These are phyloP conservation scores for Epichloe festucae DNA, from an alignment of 2,329 filamentous ascomycete species.

Conservation along the genomic window DNA sequence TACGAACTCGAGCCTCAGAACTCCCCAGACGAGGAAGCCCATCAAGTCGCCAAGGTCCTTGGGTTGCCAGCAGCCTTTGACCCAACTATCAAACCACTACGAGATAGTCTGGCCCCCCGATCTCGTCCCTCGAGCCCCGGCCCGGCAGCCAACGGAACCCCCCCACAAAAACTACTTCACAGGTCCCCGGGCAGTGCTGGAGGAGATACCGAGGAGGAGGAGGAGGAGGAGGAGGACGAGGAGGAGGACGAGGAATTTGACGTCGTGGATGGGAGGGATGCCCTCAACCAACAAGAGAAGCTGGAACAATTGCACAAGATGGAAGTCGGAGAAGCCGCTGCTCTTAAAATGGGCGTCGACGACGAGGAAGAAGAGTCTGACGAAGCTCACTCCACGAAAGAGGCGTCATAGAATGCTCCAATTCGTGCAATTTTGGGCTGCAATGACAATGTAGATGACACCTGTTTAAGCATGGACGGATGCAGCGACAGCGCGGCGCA, in stretches of 20 bases:
- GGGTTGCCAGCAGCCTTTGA: slow-evolving; percentile 51
- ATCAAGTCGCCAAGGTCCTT: slow-evolving; percentile 49
- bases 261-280: slow-evolving; percentile 29
- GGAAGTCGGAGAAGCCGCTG: slow-evolving; percentile 45
- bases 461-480: neutral
- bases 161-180: slow-evolving; percentile 11
- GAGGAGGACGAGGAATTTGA: slow-evolving; percentile 32
- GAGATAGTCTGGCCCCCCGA: slow-evolving; percentile 15
- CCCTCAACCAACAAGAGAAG: slow-evolving; percentile 34
- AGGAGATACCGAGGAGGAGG: slow-evolving; percentile 28
- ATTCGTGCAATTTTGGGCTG: slow-evolving; percentile 1
- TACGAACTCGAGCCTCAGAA: slow-evolving; percentile 43
- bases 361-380: slow-evolving; percentile 26
- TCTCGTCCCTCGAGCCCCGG: slow-evolving; percentile 10
- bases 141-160: slow-evolving; percentile 8
- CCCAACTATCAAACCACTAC: slow-evolving; percentile 47
- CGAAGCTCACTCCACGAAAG: slow-evolving; percentile 12
- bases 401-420: slow-evolving; percentile 20
- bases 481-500: neutral
- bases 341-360: slow-evolving; percentile 28
- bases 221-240: slow-evolving; percentile 18
- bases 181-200: slow-evolving; percentile 20
- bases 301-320: slow-evolving; percentile 42
- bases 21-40: slow-evolving; percentile 49
- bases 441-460: neutral